phyloP scores from a whole-genome alignment of 495 filamentous ascomycete species.

The Penicillium pulvis region DNA sequence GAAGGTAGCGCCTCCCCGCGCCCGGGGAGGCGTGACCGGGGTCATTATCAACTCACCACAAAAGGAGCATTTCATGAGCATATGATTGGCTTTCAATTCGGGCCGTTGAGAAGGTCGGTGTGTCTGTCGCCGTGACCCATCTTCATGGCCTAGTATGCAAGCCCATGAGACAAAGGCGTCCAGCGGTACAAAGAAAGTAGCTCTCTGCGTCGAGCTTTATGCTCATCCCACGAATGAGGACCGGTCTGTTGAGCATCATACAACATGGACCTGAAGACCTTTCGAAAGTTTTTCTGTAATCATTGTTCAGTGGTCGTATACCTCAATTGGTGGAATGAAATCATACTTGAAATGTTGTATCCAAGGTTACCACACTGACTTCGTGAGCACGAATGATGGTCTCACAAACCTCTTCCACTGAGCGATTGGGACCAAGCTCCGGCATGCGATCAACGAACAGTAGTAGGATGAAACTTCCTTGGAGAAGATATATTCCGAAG shows the following conservation, averaged over 20 bases:
- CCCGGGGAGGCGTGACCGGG: not conserved
- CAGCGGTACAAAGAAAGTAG: slow-evolving; percentile 22
- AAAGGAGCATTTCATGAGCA: too few relatives aligned
- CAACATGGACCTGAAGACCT: slow-evolving; percentile 23
- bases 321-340: not conserved
- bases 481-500: slow-evolving; percentile 61
- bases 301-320: not conserved
- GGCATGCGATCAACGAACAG: slow-evolving; percentile 58
- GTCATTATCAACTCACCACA: not conserved
- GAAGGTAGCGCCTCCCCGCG: not conserved
- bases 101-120: not conserved
- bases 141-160: slow-evolving; percentile 11
- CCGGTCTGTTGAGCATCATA: slow-evolving; percentile 24
- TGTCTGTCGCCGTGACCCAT: not conserved
- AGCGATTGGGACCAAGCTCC: slow-evolving; percentile 52
- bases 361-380: slow-evolving; percentile 60
- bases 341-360: slow-evolving; percentile 60
- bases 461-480: slow-evolving; percentile 59
- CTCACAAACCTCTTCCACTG: slow-evolving; percentile 57
- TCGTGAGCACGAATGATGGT: slow-evolving; percentile 61
- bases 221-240: slow-evolving; percentile 25
- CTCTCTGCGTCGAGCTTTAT: slow-evolving; percentile 25
- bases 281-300: slow-evolving; percentile 24
- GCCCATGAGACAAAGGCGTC: slow-evolving; percentile 21
- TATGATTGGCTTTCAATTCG: too few relatives aligned